A percentile compares a stretch with the other conserved stretches of the same genome.
These are phyloP conservation scores for Dictyostelium gargantuum DNA, from an alignment of 208 protist species.

Conservation along the genomic window DNA sequence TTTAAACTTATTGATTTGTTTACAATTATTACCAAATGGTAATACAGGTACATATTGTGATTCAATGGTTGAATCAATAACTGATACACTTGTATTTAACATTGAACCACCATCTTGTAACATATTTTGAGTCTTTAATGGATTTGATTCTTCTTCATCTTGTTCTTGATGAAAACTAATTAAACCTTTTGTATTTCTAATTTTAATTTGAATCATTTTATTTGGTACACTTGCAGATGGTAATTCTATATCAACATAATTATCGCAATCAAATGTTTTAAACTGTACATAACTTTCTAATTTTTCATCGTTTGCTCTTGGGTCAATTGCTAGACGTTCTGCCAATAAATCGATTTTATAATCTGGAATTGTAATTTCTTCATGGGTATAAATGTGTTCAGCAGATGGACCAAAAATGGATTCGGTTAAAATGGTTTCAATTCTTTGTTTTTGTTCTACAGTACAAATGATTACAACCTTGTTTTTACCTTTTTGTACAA, in stretches of 20 bases:
- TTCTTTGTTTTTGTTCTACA: slow-evolving; percentile 49
- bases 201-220: not conserved
- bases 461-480: slow-evolving; percentile 62
- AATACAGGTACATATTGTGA: not conserved
- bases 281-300: slow-evolving; percentile 7
- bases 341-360: slow-evolving; percentile 67
- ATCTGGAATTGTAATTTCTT: slow-evolving; percentile 37
- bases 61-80: slow-evolving; percentile 21
- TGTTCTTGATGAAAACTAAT: slow-evolving; percentile 54
- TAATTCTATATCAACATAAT: not conserved
- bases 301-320: not conserved
- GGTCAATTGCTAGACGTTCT: slow-evolving; percentile 2
- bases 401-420: slow-evolving; percentile 71
- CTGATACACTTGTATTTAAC: not conserved
- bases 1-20: slow-evolving; percentile 56
- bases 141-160: not conserved
- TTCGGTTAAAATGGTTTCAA: slow-evolving; percentile 67
- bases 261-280: not conserved
- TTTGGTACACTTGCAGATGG: not conserved
- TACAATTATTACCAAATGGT: not conserved
- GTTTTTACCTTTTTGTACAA: slow-evolving; percentile 71
- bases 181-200: slow-evolving; percentile 38
- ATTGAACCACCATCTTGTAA: not conserved
- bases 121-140: no score
- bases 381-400: slow-evolving; percentile 58